Evolutionary conservation across 1,284 basidiomycete species (phyloP).

Genomic region (Exobasidium rhododendri): DNA sequence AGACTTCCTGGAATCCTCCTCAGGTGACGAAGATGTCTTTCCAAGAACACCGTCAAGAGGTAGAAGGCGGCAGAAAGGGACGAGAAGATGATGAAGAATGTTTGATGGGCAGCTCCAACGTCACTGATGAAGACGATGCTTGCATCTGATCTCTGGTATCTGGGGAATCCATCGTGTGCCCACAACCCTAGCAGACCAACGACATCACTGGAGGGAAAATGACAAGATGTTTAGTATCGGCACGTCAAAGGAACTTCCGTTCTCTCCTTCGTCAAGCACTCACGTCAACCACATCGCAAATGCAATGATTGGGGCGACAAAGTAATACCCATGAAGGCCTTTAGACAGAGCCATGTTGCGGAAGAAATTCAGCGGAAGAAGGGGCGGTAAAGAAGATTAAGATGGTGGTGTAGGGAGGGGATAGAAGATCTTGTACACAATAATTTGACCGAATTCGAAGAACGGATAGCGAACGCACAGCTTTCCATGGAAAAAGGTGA

Average conservation of each 20-base stretch:
- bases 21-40: conserved; percentile 59
- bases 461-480: too few species aligned
- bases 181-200: conserved; percentile 55
- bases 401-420: too few species aligned
- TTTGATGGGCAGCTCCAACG: conserved; percentile 56
- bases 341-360: not conserved
- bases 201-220: conserved; percentile 17
- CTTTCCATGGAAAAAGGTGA: too few species aligned
- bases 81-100: conserved; percentile 46
- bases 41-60: conserved; percentile 57
- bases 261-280: not conserved
- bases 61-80: conserved; percentile 38
- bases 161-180: conserved; percentile 54
- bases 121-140: conserved; percentile 59
- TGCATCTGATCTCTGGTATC: conserved; percentile 55
- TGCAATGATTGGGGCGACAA: conserved; percentile 34
- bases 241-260: not conserved
- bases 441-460: too few species aligned
- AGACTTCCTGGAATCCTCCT: conserved; percentile 59
- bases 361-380: not conserved
- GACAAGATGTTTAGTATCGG: not conserved
- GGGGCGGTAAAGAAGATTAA: not conserved
- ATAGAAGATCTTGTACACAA: too few species aligned
- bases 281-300: conserved; percentile 31
- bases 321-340: conserved; percentile 29